Conservation (phyloP, 352 stramenopile species). For the Globisporangium radiosum region DNA sequence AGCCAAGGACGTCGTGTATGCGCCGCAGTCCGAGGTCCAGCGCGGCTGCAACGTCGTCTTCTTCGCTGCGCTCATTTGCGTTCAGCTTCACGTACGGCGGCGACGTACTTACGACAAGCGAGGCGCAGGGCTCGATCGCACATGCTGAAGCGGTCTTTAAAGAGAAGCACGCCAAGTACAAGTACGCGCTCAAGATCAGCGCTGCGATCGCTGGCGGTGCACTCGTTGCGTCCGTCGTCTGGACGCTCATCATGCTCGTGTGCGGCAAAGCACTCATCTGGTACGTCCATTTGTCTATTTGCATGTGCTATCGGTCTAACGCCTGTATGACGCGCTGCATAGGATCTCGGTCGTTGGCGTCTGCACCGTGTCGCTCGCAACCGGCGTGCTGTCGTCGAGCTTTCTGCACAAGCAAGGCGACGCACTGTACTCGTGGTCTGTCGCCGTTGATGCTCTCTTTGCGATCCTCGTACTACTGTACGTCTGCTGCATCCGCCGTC, state of each 20-base stretch:
- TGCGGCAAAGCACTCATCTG: too few relatives aligned
- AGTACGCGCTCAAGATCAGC: slow-evolving; percentile 45
- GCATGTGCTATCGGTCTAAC: too few relatives aligned
- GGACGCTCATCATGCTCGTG: slow-evolving; percentile 48
- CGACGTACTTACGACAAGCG: slow-evolving; percentile 9
- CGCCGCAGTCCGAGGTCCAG: slow-evolving; percentile 19
- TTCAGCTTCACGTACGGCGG: slow-evolving; percentile 14
- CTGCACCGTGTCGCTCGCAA: slow-evolving; percentile 32
- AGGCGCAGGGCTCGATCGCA: not conserved
- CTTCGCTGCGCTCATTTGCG: slow-evolving; percentile 13
- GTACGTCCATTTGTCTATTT: too few relatives aligned
- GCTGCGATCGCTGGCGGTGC: slow-evolving; percentile 32
- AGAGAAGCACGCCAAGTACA: slow-evolving; percentile 48
- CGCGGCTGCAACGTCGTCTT: slow-evolving; percentile 17
- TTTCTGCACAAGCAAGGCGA: slow-evolving; percentile 36
- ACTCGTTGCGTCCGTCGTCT: slow-evolving; percentile 30
- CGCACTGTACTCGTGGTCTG: slow-evolving; percentile 41
- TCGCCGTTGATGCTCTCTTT: slow-evolving; percentile 33
- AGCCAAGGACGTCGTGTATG: not conserved
- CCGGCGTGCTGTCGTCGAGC: slow-evolving; percentile 25
- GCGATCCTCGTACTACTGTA: slow-evolving; percentile 41
- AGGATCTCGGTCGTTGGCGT: too few relatives aligned
- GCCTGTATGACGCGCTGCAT: too few relatives aligned
- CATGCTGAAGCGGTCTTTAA: slow-evolving; percentile 14
- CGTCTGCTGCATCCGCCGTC: slow-evolving; percentile 44